phyloP scores from a whole-genome alignment of 2,329 filamentous ascomycete species.

The Stachybotrys chlorohalonatus region DNA sequence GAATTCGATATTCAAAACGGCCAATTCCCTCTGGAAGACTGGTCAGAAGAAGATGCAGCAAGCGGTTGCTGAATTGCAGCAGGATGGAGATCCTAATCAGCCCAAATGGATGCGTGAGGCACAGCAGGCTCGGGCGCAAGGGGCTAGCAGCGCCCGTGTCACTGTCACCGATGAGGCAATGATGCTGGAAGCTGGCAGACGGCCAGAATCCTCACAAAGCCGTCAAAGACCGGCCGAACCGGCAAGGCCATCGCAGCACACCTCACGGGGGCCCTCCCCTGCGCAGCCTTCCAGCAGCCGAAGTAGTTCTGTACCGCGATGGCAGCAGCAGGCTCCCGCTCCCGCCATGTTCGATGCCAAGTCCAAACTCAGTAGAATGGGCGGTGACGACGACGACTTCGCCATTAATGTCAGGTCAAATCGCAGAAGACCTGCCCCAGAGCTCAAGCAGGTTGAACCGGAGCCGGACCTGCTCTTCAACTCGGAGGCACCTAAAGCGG shows the following conservation, averaged over 20 bases:
- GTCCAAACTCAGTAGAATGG: conserved; percentile 60
- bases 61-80: conserved; percentile 78
- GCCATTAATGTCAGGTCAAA: conserved; percentile 84
- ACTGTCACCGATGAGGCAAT: conserved; percentile 63
- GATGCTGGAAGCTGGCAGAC: conserved; percentile 62
- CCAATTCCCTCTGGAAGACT: conserved; percentile 91
- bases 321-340: conserved; percentile 44
- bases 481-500: conserved; percentile 25
- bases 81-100: conserved; percentile 63
- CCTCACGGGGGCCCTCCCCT: conserved; percentile 40
- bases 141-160: conserved; percentile 18
- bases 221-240: conserved; percentile 17
- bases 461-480: conserved; percentile 58
- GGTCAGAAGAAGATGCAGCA: conserved; percentile 89
- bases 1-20: conserved; percentile 80
- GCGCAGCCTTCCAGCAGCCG: conserved; percentile 33
- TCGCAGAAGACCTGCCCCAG: conserved; percentile 51
- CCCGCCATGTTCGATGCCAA: conserved; percentile 24
- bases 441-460: conserved; percentile 25
- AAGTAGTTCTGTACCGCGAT: conserved; percentile 41
- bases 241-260: conserved; percentile 17
- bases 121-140: conserved; percentile 32
- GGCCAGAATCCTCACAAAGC: conserved; percentile 34
- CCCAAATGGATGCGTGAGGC: conserved; percentile 93
- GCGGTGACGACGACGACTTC: conserved; percentile 69